Evolutionary conservation across 345 rosid species (phyloP).

Genomic region (Eucalyptus erythrocorys): DNA sequence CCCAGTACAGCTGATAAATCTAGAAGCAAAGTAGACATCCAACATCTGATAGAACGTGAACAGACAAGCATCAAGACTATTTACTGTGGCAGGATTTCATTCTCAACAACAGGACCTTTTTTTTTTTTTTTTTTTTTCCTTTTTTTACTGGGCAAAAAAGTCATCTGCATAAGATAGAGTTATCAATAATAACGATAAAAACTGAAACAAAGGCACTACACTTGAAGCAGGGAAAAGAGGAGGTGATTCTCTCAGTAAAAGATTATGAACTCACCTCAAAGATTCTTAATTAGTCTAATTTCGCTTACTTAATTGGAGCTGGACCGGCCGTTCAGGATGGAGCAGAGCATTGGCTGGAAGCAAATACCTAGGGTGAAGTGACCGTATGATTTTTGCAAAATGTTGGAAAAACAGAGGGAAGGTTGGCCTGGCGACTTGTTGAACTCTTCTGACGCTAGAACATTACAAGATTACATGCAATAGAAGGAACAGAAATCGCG

Average conservation of each 20-base stretch:
- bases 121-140: too few relatives aligned
- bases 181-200: background rate
- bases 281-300: too few relatives aligned
- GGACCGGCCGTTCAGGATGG: too few relatives aligned
- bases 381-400: accelerated
- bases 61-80: background rate
- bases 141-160: accelerated
- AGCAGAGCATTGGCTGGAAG: too few relatives aligned
- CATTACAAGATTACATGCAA: accelerated
- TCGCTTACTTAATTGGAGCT: too few relatives aligned
- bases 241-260: background rate
- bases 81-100: background rate
- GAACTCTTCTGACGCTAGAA: too few relatives aligned
- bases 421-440: too few relatives aligned
- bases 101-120: background rate
- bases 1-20: background rate
- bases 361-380: too few relatives aligned
- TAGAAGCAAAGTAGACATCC: background rate
- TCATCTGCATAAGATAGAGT: background rate
- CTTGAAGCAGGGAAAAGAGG: background rate
- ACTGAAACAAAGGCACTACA: background rate
- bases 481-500: too few relatives aligned
- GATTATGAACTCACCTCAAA: too few relatives aligned
- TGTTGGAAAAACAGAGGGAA: too few relatives aligned
- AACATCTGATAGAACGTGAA: background rate